Base-by-base conservation (phyloP, 163 green algal species). In the Chloroidium sp. region DNA sequence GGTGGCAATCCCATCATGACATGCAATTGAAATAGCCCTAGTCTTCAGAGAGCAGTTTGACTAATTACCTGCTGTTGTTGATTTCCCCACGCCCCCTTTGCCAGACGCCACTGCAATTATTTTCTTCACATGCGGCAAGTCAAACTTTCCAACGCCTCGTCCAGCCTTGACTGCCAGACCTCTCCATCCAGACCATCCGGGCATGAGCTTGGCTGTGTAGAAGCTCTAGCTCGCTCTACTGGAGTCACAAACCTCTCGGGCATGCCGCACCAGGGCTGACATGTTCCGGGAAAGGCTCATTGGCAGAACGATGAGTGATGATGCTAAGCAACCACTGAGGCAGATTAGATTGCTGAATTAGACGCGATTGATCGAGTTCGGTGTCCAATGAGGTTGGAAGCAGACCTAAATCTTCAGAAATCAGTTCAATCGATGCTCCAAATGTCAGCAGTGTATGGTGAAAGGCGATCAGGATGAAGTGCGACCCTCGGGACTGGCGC, bases 11-110 rank as follows among this genome's bases (percentile, higher is more conserved):
- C 6, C 64, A n/a, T 6, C 64, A 72, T 10, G 6, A 6, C 64
- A 72, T 72, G 64, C 8, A 6, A 36, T 36, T 36, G 36, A 36
- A 36, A 36, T 36, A 36, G 36, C 36, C 36, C 36, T 36, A 36
- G 36, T 36, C 36, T 36, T 36, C 36, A 36, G 36, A 36, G 36
- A 36, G 36, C 36, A 36, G 36, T 36, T 36, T 36, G 36, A 36
- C 36, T 36, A 36, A 36, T n/a, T 8, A 88, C 87, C 90, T 82
- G 88, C 83, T 4, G 86, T 93, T 2, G 91, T 95, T 57, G 84
- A 90, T 74, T 95, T 97, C 58, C 92, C 92, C 0, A 97, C 93
- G 13, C 93, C 93, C 58, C 93, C 93, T 79, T 97, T 96, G 8
- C 90, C 92, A 1, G 88, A 94, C 2, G 93, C 90, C 1, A 97